These are phyloP conservation scores for Calendula officinalis DNA, from an alignment of 129 eudicot genomes.

Conservation along the genomic window DNA sequence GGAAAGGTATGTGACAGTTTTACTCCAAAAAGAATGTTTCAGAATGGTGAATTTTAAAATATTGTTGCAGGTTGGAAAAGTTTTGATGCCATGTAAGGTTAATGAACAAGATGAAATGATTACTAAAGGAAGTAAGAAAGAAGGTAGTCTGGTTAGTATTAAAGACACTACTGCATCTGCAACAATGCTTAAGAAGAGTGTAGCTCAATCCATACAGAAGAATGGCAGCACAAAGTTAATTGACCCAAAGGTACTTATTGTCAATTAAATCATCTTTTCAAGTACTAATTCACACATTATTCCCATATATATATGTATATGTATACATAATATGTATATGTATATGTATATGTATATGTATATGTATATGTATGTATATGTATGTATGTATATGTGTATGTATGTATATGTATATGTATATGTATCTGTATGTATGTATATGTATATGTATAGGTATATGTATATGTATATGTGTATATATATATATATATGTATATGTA, in stretches of 20 bases:
- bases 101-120: slow-evolving; percentile 15
- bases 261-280: background rate
- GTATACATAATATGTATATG: no score
- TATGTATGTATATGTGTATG: no score
- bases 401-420: no score
- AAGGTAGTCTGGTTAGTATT: slow-evolving; percentile 18
- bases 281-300: background rate
- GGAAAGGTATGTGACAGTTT: slow-evolving; percentile 33
- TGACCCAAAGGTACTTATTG: slow-evolving; percentile 32
- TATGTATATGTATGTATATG: no score
- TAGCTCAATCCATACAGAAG: slow-evolving; percentile 28
- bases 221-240: slow-evolving; percentile 30
- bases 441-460: no score
- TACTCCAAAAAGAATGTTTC: background rate
- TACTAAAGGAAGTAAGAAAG: slow-evolving; percentile 19
- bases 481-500: no score
- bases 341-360: no score
- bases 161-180: slow-evolving; percentile 30
- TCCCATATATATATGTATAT: no score
- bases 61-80: slow-evolving; percentile 37
- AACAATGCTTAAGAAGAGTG: slow-evolving; percentile 16
- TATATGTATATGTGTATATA: no score
- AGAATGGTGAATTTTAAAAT: background rate
- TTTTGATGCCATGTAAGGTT: slow-evolving; percentile 32
- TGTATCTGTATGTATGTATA: no score